These are phyloP conservation scores for Penicillium freii DNA, from an alignment of 2,329 filamentous ascomycete genomes.

Conservation along the genomic window DNA sequence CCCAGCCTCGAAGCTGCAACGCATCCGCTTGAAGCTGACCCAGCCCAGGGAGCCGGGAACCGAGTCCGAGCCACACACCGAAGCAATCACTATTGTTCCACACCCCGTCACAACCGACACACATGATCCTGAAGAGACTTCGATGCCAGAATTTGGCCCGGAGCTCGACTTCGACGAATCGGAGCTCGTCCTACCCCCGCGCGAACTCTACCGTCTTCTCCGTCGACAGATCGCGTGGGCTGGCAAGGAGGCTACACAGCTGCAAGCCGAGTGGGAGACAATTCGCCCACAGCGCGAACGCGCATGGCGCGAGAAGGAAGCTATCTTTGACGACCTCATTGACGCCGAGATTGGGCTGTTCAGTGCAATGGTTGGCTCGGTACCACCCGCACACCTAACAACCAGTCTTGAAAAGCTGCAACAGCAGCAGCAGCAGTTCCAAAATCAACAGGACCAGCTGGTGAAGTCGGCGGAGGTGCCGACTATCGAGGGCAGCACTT, in stretches of 20 bases:
- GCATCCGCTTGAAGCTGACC: conserved; percentile 45
- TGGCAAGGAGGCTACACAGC: conserved; percentile 40
- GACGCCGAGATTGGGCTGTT: conserved; percentile 42
- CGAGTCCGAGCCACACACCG: conserved; percentile 23
- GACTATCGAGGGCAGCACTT: conserved; percentile 10
- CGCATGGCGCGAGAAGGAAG: conserved; percentile 45
- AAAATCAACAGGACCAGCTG: conserved; percentile 22
- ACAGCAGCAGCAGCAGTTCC: conserved; percentile 23
- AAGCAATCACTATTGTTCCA: conserved; percentile 16
- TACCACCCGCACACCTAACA: conserved; percentile 9
- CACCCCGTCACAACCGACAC: conserved; percentile 29
- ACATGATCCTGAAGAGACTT: conserved; percentile 35
- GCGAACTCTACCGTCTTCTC: conserved; percentile 46
- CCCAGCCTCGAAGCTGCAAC: conserved; percentile 37
- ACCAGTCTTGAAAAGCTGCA: conserved; percentile 26
- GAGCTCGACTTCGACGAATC: conserved; percentile 46
- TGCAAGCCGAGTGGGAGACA: conserved; percentile 43
- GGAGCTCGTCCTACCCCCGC: conserved; percentile 43
- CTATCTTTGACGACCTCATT: conserved; percentile 45
- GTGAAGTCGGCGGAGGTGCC: conserved; percentile 12
- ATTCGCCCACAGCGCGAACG: conserved; percentile 39
- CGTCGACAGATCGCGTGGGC: conserved; percentile 51
- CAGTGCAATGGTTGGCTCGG: conserved; percentile 25
- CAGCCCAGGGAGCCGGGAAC: conserved; percentile 31
- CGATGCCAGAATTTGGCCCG: conserved; percentile 39